phyloP scores from a whole-genome alignment of 306 rosid genomes.

The Prinsepia uniflora region DNA sequence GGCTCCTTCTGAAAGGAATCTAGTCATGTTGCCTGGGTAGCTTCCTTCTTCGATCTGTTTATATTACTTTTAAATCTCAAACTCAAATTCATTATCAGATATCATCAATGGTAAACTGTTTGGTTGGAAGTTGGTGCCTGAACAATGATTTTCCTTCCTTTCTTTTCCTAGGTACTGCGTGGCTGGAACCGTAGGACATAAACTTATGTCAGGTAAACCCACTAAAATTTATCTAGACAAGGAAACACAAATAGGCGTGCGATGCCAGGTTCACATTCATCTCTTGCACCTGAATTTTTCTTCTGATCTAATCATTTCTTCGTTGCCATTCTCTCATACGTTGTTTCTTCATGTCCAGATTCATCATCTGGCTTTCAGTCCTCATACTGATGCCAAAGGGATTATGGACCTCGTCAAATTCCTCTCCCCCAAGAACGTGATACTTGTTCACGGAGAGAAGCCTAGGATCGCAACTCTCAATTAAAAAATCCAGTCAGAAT shows the following conservation, averaged over 20 bases:
- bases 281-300: constrained; percentile 2
- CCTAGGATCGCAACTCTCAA: constrained; percentile 75
- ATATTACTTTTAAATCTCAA: background rate
- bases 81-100: background rate
- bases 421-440: constrained; percentile 83
- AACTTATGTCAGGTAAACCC: constrained; percentile 70
- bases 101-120: background rate
- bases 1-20: constrained; percentile 86
- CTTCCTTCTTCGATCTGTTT: background rate
- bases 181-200: constrained; percentile 88
- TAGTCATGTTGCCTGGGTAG: constrained; percentile 81
- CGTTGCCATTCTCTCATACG: background rate
- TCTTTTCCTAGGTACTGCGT: constrained; percentile 60
- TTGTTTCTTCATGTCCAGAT: constrained; percentile 48
- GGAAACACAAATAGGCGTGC: constrained; percentile 63
- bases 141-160: background rate
- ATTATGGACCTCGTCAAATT: constrained; percentile 92
- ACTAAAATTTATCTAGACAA: constrained; percentile 68
- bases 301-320: background rate
- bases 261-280: constrained; percentile 65
- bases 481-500: constrained; percentile 69
- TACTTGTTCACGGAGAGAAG: constrained; percentile 90
- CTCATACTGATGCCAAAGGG: constrained; percentile 93
- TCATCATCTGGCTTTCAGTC: constrained; percentile 90
- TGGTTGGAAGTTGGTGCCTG: background rate